A percentile compares a stretch with the other conserved stretches of the same genome.
Conservation (phyloP, 2,329 filamentous ascomycete genomes). For the Epichloe elymi region DNA sequence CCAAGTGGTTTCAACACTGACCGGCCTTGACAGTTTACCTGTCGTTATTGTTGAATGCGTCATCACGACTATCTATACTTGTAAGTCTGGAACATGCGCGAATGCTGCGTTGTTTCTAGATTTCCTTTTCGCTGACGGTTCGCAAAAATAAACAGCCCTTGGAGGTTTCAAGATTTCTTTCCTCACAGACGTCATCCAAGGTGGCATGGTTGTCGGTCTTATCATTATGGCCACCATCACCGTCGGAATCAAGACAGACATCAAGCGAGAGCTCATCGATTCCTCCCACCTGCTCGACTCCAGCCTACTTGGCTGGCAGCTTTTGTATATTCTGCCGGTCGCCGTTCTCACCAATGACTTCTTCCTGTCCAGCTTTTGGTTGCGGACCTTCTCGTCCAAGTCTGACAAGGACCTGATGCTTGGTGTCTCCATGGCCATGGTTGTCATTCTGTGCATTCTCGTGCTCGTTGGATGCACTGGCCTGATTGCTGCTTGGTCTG, state of each 20-base stretch:
- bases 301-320: constrained; percentile 67
- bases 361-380: constrained; percentile 75
- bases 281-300: constrained; percentile 55
- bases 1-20: constrained; percentile 62
- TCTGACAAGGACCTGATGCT: constrained; percentile 68
- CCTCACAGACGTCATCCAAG: constrained; percentile 71
- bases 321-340: constrained; percentile 72
- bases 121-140: no score
- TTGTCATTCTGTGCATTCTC: constrained; percentile 54
- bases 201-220: constrained; percentile 61
- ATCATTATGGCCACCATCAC: constrained; percentile 66
- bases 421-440: constrained; percentile 55
- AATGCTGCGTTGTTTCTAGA: not conserved
- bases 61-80: constrained; percentile 74
- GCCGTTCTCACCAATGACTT: constrained; percentile 77
- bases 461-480: constrained; percentile 61
- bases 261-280: constrained; percentile 55
- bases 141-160: constrained; percentile 36
- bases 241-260: constrained; percentile 62
- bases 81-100: constrained; percentile 24
- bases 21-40: constrained; percentile 60
- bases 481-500: constrained; percentile 66
- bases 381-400: constrained; percentile 68
- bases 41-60: constrained; percentile 65
- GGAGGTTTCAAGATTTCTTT: constrained; percentile 79